These are phyloP conservation scores for Mycena olivaceomarginata DNA, from an alignment of 768 basidiomycete species.

Conservation along the genomic window DNA sequence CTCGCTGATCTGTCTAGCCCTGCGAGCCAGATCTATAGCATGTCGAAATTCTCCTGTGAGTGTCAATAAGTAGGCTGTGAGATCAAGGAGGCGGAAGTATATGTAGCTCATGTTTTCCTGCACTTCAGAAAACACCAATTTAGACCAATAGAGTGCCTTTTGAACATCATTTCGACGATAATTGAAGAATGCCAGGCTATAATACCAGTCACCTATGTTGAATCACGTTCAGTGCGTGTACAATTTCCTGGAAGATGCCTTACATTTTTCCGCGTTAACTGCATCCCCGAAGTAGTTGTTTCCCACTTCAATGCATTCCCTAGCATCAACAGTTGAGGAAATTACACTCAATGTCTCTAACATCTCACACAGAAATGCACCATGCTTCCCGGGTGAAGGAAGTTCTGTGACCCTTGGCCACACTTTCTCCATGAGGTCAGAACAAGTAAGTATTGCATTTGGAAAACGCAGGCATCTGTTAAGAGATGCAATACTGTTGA, in stretches of 20 bases:
- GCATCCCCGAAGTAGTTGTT: background rate
- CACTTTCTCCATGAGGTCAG: background rate
- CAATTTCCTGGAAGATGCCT: background rate
- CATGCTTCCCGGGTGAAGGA: background rate
- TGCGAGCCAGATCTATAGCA: background rate
- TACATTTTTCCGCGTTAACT: constrained; percentile 9
- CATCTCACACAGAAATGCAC: background rate
- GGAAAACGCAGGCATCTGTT: background rate
- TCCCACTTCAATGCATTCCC: constrained; percentile 9
- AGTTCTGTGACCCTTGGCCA: constrained; percentile 4
- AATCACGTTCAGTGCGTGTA: background rate
- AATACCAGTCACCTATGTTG: constrained; percentile 4
- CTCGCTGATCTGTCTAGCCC: constrained; percentile 6
- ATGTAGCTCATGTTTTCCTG: background rate
- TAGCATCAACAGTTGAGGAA: background rate
- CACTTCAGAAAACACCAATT: background rate
- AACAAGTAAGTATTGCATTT: background rate
- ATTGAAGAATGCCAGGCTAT: constrained; percentile 7
- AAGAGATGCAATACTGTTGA: constrained; percentile 7
- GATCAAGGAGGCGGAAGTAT: background rate
- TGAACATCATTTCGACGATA: constrained; percentile 7
- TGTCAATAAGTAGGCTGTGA: background rate
- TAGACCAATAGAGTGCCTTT: background rate
- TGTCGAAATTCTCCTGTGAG: background rate
- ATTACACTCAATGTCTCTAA: background rate